Base-by-base conservation (phyloP, 306 rosid genomes). In the Vigna hirtella region DNA sequence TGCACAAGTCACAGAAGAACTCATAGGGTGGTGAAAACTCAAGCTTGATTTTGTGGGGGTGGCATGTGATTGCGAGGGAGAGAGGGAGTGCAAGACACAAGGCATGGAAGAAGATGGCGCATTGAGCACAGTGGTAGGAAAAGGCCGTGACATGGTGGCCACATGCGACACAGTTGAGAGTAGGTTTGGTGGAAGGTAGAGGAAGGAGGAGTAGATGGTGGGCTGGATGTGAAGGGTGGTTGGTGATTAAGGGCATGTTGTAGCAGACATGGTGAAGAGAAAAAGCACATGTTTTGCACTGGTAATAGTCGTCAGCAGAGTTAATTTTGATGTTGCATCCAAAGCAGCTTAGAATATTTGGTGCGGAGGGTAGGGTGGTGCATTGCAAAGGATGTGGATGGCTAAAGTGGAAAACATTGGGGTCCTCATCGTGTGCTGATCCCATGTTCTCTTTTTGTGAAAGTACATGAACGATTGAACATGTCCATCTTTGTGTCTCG, bases 1-100 rank as follows among this genome's bases (percentile, higher is more conserved):
- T 64, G 74, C 91, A 90, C 48, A 90, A 40, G 58, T 90, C 91
- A 75, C 91, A 90, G 64, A 72, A 83, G 84, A 88, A 88, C 24
- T 87, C 86, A 26, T 82, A 84, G 0, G 90, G 96, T 0, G 93
- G 85, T 1, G 82, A 72, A 55, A 77, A 87, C 43, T 86, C 78
- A 9, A 88, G 87, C 38, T 87, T 81, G 56, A 90, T 49, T 50
- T 73, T 58, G 78, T 90, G 96, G 5, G 85, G 68, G 53, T 90
- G 96, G n/a, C 63, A 6, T 4, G 77, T 14, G 30, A 82, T 80
- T 20, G 79, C 2, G 6, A 90, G 14, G 7, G 86, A 82, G 4
- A 86, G 65, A 22, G 96, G 90, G 16, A 90, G 76, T 12, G 82
- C 72, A 0, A 81, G 72, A 65, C 96, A 90, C 45, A 87, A 18